Percentiles rank a stretch among this genome's conserved stretches.
phyloP scores from a whole-genome alignment of 495 filamentous ascomycete species.

The Neurospora sp. region DNA sequence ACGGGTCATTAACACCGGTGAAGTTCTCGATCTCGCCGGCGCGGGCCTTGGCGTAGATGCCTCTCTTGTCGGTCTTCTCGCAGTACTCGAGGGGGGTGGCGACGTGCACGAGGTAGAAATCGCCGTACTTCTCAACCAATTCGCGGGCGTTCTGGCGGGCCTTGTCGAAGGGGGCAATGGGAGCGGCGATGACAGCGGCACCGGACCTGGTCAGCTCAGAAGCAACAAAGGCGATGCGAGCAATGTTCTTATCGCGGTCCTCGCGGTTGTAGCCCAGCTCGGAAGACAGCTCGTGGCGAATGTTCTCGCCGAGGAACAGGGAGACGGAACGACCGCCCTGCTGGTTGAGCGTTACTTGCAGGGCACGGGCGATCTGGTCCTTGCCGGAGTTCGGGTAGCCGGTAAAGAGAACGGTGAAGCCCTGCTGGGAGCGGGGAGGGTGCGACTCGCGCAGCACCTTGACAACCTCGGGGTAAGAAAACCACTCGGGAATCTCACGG shows the following conservation, averaged over 20 bases:
- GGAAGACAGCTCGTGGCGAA: slow-evolving; percentile 83
- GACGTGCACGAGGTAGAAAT: slow-evolving; percentile 92
- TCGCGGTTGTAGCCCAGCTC: slow-evolving; percentile 91
- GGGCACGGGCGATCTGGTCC: slow-evolving; percentile 86
- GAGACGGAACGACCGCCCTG: slow-evolving; percentile 93
- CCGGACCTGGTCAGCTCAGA: slow-evolving; percentile 87
- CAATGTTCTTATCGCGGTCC: slow-evolving; percentile 92
- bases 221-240: slow-evolving; percentile 92
- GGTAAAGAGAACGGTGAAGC: slow-evolving; percentile 96
- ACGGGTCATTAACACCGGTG: slow-evolving; percentile 96
- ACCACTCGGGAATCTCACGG: slow-evolving; percentile 95
- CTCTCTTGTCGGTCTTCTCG: slow-evolving; percentile 90
- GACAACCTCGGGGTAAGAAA: slow-evolving; percentile 98
- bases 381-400: slow-evolving; percentile 96
- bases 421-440: slow-evolving; percentile 77
- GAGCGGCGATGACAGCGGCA: slow-evolving; percentile 90
- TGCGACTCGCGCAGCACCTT: slow-evolving; percentile 90
- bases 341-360: slow-evolving; percentile 97
- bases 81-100: slow-evolving; percentile 83
- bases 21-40: slow-evolving; percentile 94
- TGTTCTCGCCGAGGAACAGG: slow-evolving; percentile 87
- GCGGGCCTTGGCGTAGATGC: slow-evolving; percentile 78
- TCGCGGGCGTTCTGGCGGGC: slow-evolving; percentile 68
- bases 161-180: slow-evolving; percentile 88
- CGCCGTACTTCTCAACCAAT: slow-evolving; percentile 74